phyloP scores from a whole-genome alignment of 1,284 basidiomycete genomes.

The Vanrija sp. region DNA sequence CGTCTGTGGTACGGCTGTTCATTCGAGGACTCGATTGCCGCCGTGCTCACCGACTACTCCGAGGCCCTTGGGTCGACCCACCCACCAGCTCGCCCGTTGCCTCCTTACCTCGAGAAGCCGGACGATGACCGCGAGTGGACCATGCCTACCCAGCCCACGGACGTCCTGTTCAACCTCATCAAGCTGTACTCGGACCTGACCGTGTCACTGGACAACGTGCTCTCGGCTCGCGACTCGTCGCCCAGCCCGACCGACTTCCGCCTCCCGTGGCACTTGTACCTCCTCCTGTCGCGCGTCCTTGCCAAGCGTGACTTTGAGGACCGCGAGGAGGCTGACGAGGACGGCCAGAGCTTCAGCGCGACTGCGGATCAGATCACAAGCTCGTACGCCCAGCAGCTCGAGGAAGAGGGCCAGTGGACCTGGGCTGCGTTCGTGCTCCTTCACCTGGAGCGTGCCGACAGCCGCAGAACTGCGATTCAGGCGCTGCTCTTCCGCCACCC shows the following conservation, averaged over 20 bases:
- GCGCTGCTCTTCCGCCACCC: constrained; percentile 75
- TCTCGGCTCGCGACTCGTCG: constrained; percentile 67
- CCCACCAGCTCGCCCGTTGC: constrained; percentile 59
- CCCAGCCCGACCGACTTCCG: constrained; percentile 73
- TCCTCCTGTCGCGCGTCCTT: constrained; percentile 78
- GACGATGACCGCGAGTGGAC: constrained; percentile 44
- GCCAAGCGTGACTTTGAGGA: constrained; percentile 80
- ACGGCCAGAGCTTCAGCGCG: constrained; percentile 62
- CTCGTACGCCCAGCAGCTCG: constrained; percentile 82
- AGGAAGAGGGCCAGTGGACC: constrained; percentile 72
- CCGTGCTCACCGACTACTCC: constrained; percentile 68
- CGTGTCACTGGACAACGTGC: constrained; percentile 53
- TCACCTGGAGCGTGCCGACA: constrained; percentile 72
- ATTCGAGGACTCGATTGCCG: constrained; percentile 66
- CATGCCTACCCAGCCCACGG: constrained; percentile 47
- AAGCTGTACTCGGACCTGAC: constrained; percentile 61
- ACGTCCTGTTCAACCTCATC: constrained; percentile 80
- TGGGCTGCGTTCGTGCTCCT: constrained; percentile 86
- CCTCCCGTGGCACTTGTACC: constrained; percentile 89
- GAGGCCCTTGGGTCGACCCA: constrained; percentile 49
- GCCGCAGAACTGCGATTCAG: constrained; percentile 74
- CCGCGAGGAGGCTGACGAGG: constrained; percentile 56
- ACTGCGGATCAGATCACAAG: constrained; percentile 77
- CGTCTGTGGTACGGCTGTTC: constrained; percentile 83
- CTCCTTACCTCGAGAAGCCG: constrained; percentile 60